Percentiles rank a stretch among this genome's conserved stretches.
Evolutionary conservation across 1,284 basidiomycete species (phyloP).

Genomic region (Ceratorhiza oryzae-sativae): DNA sequence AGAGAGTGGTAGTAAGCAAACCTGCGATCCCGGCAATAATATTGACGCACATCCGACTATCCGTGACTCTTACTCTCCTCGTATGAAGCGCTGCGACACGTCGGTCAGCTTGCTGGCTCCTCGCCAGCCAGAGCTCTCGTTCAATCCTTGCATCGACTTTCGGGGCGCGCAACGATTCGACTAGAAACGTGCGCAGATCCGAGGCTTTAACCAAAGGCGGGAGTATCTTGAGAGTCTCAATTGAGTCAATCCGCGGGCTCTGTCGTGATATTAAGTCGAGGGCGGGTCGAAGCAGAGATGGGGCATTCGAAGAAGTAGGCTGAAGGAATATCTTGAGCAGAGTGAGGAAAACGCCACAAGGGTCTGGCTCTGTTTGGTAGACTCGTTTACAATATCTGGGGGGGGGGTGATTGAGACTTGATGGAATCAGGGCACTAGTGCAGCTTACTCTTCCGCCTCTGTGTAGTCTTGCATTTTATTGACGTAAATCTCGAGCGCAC

Average conservation of each 20-base stretch:
- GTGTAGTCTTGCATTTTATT: slow-evolving; percentile 80
- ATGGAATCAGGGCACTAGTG: not conserved
- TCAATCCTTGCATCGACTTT: slow-evolving; percentile 74
- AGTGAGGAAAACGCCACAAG: slow-evolving; percentile 76
- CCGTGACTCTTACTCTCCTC: slow-evolving; percentile 87
- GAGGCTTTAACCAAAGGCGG: slow-evolving; percentile 86
- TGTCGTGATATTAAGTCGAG: slow-evolving; percentile 85
- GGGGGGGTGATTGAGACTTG: not conserved
- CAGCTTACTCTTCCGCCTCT: slow-evolving; percentile 84
- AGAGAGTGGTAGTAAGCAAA: slow-evolving; percentile 33
- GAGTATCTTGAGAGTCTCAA: slow-evolving; percentile 81
- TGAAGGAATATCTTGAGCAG: slow-evolving; percentile 89
- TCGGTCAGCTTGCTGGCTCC: slow-evolving; percentile 75
- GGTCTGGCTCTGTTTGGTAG: slow-evolving; percentile 67
- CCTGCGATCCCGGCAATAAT: slow-evolving; percentile 3
- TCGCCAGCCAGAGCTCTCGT: slow-evolving; percentile 69
- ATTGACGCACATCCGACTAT: slow-evolving; percentile 80
- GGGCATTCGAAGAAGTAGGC: slow-evolving; percentile 52
- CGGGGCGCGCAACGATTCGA: slow-evolving; percentile 72
- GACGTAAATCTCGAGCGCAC: slow-evolving; percentile 91
- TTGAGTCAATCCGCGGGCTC: slow-evolving; percentile 78
- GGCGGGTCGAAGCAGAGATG: slow-evolving; percentile 73
- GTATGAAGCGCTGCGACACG: slow-evolving; percentile 77
- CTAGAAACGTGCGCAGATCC: slow-evolving; percentile 80
- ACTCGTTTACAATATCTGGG: slow-evolving; percentile 85